Conservation (phyloP, 1,284 basidiomycete species). For the Phenoliferia sp. region DNA sequence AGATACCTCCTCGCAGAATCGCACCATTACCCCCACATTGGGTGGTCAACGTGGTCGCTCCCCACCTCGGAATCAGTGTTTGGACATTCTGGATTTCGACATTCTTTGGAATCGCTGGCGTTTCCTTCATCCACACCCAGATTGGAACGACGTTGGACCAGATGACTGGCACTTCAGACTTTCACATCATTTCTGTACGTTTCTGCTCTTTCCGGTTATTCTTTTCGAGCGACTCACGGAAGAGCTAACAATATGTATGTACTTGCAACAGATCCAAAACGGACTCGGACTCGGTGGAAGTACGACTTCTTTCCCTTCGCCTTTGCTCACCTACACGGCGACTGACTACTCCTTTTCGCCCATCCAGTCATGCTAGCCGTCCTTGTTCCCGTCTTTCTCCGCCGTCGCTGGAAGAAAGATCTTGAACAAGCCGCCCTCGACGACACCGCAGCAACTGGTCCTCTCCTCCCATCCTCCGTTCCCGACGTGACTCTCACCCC, state of each 20-base stretch:
- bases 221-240: background rate
- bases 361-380: constrained; percentile 80
- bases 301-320: background rate
- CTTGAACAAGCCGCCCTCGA: constrained; percentile 29
- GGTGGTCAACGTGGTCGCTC: constrained; percentile 89
- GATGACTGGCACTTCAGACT: constrained; percentile 89
- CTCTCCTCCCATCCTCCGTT: background rate
- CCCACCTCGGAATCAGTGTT: constrained; percentile 84
- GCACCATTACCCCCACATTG: constrained; percentile 90
- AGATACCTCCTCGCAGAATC: constrained; percentile 53
- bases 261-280: constrained; percentile 17
- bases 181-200: constrained; percentile 66
- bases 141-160: constrained; percentile 85
- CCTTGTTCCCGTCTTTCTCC: constrained; percentile 78
- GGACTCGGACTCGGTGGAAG: constrained; percentile 46
- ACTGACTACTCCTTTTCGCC: constrained; percentile 63
- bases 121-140: constrained; percentile 89
- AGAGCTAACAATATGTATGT: background rate
- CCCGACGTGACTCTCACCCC: constrained; percentile 3
- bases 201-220: background rate
- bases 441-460: background rate
- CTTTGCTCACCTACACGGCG: background rate
- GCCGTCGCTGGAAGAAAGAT: constrained; percentile 27
- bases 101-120: constrained; percentile 80
- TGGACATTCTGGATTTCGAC: constrained; percentile 85